Evolutionary conservation across 163 green algal genomes (phyloP).

Genomic region (Scenedesmus sp.): DNA sequence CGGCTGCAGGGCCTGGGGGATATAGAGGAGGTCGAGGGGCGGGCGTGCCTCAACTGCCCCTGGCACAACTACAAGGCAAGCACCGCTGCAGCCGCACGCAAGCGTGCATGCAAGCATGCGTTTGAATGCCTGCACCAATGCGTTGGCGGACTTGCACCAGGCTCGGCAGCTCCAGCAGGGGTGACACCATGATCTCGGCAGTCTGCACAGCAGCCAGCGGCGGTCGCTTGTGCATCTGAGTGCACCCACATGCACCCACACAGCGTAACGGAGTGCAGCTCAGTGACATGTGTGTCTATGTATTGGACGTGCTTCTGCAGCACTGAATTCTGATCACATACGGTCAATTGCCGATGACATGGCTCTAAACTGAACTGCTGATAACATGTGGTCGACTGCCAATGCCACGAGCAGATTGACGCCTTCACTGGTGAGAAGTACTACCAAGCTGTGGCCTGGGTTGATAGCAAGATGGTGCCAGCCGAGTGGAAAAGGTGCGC

Average conservation of each 20-base stretch:
- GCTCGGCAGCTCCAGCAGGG: not conserved
- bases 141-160: not conserved
- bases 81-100: not conserved
- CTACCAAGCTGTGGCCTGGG: constrained; percentile 64
- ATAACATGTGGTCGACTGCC: not conserved
- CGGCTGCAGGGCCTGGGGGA: constrained; percentile 69
- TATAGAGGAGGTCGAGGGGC: constrained; percentile 80
- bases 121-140: not conserved
- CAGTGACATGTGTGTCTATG: too few relatives aligned
- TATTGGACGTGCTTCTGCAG: too few relatives aligned
- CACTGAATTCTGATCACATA: too few relatives aligned
- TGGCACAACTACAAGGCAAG: constrained; percentile 79
- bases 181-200: too few relatives aligned
- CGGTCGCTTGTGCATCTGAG: too few relatives aligned
- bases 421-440: constrained; percentile 70
- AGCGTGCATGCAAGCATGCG: not conserved
- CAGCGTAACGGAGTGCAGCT: too few relatives aligned
- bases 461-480: constrained; percentile 65
- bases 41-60: constrained; percentile 74
- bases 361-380: not conserved
- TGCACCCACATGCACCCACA: too few relatives aligned
- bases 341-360: too few relatives aligned
- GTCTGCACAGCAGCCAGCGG: too few relatives aligned
- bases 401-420: constrained; percentile 58
- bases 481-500: constrained; percentile 66